Base-by-base conservation (phyloP, 495 filamentous ascomycete species). In the Diplogelasinospora grovesii region DNA sequence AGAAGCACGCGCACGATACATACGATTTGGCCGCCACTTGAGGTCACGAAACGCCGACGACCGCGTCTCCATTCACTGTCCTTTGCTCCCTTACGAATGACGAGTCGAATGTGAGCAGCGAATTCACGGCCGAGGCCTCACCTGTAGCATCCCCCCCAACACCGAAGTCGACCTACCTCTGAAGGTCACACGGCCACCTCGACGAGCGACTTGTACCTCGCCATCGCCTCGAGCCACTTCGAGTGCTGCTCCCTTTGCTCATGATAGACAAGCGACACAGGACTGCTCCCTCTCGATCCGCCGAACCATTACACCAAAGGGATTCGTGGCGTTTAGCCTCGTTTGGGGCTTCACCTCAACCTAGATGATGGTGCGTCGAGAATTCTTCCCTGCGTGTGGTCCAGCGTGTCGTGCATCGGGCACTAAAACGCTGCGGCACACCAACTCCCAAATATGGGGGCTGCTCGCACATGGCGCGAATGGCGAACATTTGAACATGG, bases 331-430 rank as follows among this genome's bases (percentile, higher is more conserved):
- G 36, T 51, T 44, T 41, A 51, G 56, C 63, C 60, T 64, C 66
- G 22, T 33, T 25, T 50, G 59, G 63, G 64, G 62, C 60, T 45
- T 39, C 41, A 36, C 41, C 49, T 26, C 43, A 46, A 39, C 41
- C 54, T 44, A 51, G 52, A 63, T 63, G 60, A 63, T 63, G 60
- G 60, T 63, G 47, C 53, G 60, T 63, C 19, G 14, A 24, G 8
- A 36, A 29, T 41, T 29, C 34, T 10, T 21, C 16, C 13, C 16
- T 15, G 22, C 16, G 11, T 16, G 33, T 15, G 1, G 15, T 16
- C 10, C 16, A 14, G 20, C 4, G 11, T 26, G 24, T 14, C 27
- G 14, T 22, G 8, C 10, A 24, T 20, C 30, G 33, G 20, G 8
- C 25, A 11, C 26, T 15, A 16, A 16, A 29, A 29, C 15, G 15